phyloP scores from a whole-genome alignment of 2,329 filamentous ascomycete species.

The Xylaria sp. region DNA sequence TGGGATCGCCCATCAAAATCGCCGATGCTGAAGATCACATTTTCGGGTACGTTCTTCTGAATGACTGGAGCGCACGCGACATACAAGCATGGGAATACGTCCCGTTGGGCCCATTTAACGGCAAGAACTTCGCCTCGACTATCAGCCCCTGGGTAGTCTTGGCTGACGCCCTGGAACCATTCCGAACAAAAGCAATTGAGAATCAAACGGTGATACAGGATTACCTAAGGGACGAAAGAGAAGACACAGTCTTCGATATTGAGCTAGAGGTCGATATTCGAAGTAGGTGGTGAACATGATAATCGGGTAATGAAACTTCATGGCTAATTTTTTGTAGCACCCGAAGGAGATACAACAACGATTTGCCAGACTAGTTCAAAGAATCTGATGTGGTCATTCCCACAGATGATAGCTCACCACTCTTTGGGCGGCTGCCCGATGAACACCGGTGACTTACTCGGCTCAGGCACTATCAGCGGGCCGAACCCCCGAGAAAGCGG shows the following conservation, averaged over 20 bases:
- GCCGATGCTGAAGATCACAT: conserved; percentile 74
- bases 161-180: conserved; percentile 76
- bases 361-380: conserved; percentile 70
- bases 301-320: neutral
- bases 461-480: conserved; percentile 78
- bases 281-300: conserved; percentile 53
- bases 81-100: conserved; percentile 88
- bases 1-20: conserved; percentile 72
- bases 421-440: conserved; percentile 79
- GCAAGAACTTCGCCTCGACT: conserved; percentile 83
- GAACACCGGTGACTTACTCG: conserved; percentile 77
- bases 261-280: conserved; percentile 72
- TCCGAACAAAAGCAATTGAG: conserved; percentile 49
- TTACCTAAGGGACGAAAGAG: conserved; percentile 67
- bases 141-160: conserved; percentile 84
- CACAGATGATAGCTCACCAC: conserved; percentile 85
- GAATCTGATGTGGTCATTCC: conserved; percentile 82
- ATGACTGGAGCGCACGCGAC: conserved; percentile 87
- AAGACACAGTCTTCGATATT: conserved; percentile 74
- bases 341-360: conserved; percentile 62
- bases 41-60: conserved; percentile 84
- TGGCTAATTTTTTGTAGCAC: conserved; percentile 47
- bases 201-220: conserved; percentile 51
- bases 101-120: conserved; percentile 82
- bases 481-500: conserved; percentile 52